Percentiles rank a stretch among this genome's conserved stretches.
These are phyloP conservation scores for Peronosclerospora sorghi DNA, from an alignment of 352 stramenopile genomes.

Conservation along the genomic window DNA sequence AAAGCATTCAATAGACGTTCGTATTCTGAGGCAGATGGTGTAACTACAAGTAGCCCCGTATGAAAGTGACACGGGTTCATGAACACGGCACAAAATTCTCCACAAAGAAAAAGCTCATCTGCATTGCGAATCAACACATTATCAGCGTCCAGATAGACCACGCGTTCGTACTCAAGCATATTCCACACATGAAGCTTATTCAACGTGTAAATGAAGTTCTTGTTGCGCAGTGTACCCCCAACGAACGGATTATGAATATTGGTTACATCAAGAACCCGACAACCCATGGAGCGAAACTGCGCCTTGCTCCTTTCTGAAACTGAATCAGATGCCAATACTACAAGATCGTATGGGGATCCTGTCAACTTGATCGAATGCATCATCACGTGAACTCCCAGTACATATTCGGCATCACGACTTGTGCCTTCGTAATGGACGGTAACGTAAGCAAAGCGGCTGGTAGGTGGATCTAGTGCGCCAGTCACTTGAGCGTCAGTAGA, in stretches of 20 bases:
- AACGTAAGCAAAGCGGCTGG: constrained; percentile 73
- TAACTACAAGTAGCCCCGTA: constrained; percentile 78
- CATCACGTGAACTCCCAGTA: constrained; percentile 71
- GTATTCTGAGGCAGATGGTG: constrained; percentile 61
- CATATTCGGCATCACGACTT: constrained; percentile 72
- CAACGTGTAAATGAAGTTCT: constrained; percentile 85
- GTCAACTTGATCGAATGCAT: constrained; percentile 84
- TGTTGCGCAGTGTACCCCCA: constrained; percentile 64
- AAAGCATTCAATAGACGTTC: constrained; percentile 53
- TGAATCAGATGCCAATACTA: constrained; percentile 78
- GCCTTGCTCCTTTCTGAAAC: constrained; percentile 64
- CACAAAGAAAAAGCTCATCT: constrained; percentile 82
- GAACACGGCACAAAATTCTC: constrained; percentile 82
- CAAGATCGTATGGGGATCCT: constrained; percentile 69
- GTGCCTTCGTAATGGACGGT: constrained; percentile 83
- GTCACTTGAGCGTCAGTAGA: constrained; percentile 6
- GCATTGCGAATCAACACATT: constrained; percentile 84
- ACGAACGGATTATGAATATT: constrained; percentile 85
- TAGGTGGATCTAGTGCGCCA: constrained; percentile 10
- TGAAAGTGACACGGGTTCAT: constrained; percentile 89
- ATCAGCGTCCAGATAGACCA: constrained; percentile 87
- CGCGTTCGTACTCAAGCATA: constrained; percentile 82
- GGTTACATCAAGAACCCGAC: constrained; percentile 70
- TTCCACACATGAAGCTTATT: constrained; percentile 89
- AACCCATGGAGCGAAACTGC: constrained; percentile 74